Evolutionary conservation across 2,329 filamentous ascomycete genomes (phyloP), one percentile per base, ranked within the genome.

Genomic region (Oidium heveae): DNA sequence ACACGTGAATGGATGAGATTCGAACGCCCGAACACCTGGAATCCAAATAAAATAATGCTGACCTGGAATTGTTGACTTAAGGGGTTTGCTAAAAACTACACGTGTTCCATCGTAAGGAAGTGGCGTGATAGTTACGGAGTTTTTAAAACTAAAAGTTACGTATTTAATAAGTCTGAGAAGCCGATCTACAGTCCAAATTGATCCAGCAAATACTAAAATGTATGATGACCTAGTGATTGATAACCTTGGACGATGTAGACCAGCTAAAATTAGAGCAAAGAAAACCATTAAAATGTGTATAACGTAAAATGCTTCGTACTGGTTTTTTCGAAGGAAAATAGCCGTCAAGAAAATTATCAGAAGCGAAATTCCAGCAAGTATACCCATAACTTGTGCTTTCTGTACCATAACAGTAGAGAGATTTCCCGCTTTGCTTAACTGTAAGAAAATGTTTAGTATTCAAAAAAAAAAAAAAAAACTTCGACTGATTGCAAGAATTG

Each of bases 41-140:
- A 82, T 71, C 75, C 76, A 81, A 34, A 82, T 64, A 60, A 79
- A 81, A 59, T 74, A 75, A 61, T 82, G 79, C 57, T 74, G 73
- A 1, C 77, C 78, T 0, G 77, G 70, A 1, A 66, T 62, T 0
- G 72, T 71, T 4, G 61, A 56, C 1, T 65, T 63, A 0, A 68
- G 56, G 0, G 72, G 70, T 2, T 70, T 69, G 62, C 76, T 74
- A 34, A 79, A 64, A 0, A 70, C 68, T 16, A 79, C 69, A 20
- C 73, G 72, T 24, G 74, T 76, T 53, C 70, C 75, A 2, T 74
- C 72, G 54, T 73, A 66, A 12, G 73, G 67, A 4, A 79, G 70
- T 2, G 75, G 72, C n/a, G 70, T 69, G 13, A 79, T 61, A 0
- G 67, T 73, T 3, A 71, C 75, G 13, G 66, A 64, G 60, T 77